Evolutionary conservation across 1,284 basidiomycete species (phyloP), one percentile per base, ranked within the genome.

Genomic region (Puccinia coronata): DNA sequence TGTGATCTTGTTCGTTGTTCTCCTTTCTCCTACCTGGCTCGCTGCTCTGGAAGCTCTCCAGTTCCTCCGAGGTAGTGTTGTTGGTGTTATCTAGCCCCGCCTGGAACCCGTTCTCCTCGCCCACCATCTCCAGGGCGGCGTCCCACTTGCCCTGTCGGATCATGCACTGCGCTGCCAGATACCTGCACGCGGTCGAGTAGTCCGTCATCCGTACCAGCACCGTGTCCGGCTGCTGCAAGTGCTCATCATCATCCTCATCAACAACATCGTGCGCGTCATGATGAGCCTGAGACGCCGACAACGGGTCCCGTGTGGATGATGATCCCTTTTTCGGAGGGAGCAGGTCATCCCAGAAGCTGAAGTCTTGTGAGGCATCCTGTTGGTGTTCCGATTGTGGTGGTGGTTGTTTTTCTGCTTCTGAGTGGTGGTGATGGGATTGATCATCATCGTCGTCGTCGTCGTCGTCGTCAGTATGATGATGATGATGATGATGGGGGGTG

Each of bases 91-190:
- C 4, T 70, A 5, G 36, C 8, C 11, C 81, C 89, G 85, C 95
- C 96, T 3, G 95, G 93, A n/a, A n/a, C n/a, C n/a, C n/a, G 87
- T 96, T 95, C 3, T 91, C 90, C 85, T 95, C 92, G 51, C 96
- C 97, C 0, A 99, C 89, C 89, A 98, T 92, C 84, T 98, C 95
- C 14, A 94, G 90, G 4, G 96, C 96, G 82, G 95, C 95, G 20
- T 91, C 89, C 91, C 95, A 98, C 85, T 95, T 95, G 8, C 95
- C 96, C 85, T 96, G 92, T 69, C 94, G 90, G 51, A 97, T 93
- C 87, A 95, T 91, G 86, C 95, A 98, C 84, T 98, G 94, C 8
- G 96, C 95, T 31, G 95, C 95, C 25, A 98, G 90, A 87, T 96
- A 96, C 75, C 95, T 89, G 86, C 96, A 98, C 6, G 94, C 93